Evolutionary conservation across 2,329 filamentous ascomycete species (phyloP), one percentile per base, ranked within the genome.

Genomic region (Aspergillus quadrilineatus): DNA sequence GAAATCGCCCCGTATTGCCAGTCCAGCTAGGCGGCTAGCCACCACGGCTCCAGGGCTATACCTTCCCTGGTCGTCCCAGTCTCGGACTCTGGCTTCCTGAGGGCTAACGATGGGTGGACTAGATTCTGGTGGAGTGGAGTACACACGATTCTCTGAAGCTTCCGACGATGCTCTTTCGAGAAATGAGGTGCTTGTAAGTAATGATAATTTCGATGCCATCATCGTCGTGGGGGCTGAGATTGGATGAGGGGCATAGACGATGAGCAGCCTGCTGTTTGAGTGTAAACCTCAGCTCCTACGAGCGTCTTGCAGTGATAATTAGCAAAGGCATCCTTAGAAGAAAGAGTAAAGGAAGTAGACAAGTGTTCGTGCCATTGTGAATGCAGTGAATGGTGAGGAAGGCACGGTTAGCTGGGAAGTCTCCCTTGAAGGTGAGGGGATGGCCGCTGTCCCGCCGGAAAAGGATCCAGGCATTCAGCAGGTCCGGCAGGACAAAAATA

Each of bases 31-130:
- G 53, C 69, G 69, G 54, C 74, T 70, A 52, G 73, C 73, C 42
- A 77, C 74, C 22, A 65, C 65, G 29, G 72, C 68, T 52, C 70
- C 71, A 52, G 75, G 75, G 57, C 76, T 75, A 58, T 71, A 65
- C 51, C 68, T 63, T 41, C 67, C 71, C 41, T 63, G 58, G 49
- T 70, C 68, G 46, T 68, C 66, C 36, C 71, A 70, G 55, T 73
- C 69, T 28, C 63, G 62, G 39, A 73, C 49, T 46, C 61, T 66
- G 44, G 59, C 53, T 50, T 74, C 73, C 56, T 67, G 67, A 32
- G 69, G 55, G 57, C 68, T 74, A 5, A 60, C 52, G 7, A 65
- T 60, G 12, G 73, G 74, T 15, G 64, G 53, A 14, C 62, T 68
- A 6, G 73, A 73, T 29, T 67, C 65, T 15, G 71, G 67, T n/a